Evolutionary conservation across 306 rosid species (phyloP), one percentile per base, ranked within the genome.

Genomic region (Oxytropis ochrocephala): DNA sequence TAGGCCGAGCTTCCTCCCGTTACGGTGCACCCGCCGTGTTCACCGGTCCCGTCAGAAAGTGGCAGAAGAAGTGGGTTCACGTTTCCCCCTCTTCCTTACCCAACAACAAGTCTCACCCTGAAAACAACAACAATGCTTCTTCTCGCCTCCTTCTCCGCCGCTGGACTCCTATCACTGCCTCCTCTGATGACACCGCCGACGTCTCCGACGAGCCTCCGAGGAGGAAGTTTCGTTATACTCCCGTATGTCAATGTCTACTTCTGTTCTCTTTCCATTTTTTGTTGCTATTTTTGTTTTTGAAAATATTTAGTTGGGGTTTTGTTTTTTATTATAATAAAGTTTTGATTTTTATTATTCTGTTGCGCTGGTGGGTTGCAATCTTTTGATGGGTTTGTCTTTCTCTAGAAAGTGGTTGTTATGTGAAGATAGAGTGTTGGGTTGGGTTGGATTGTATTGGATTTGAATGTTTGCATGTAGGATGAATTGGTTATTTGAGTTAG

Each of bases 21-120:
- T 95, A 95, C 85, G 97, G 97, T 67, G 75, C 94, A 61, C 72
- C 99, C 2, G 30, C 96, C 8, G 99, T 91, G 5, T 95, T 95
- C 88, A 91, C 77, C 29, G 99, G 99, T 62, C 96, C 97, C 1
- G 99, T 95, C 9, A 59, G 99, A 61, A 91, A 85, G 80, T 94
- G 99, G 99, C 85, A 87, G 92, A 95, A 95, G 90, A 87, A 79
- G 70, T 95, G 99, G 99, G 97, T 91, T 43, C 85, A 86, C 60
- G 97, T 88, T 30, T 68, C 96, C 1, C 74, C 88, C 4, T 78
- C 96, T 54, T 74, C 78, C 32, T 9, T 65, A 10, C 19, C 18
- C 29, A 24, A 24, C 29, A 24, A 24, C 29, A 24, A 21, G 2
- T 12, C 54, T 51, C 39, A 29, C 69, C 79, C 77, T 69, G 75